These are phyloP conservation scores for Phenoliferia sp. DNA, from an alignment of 1,284 basidiomycete species.

Conservation along the genomic window DNA sequence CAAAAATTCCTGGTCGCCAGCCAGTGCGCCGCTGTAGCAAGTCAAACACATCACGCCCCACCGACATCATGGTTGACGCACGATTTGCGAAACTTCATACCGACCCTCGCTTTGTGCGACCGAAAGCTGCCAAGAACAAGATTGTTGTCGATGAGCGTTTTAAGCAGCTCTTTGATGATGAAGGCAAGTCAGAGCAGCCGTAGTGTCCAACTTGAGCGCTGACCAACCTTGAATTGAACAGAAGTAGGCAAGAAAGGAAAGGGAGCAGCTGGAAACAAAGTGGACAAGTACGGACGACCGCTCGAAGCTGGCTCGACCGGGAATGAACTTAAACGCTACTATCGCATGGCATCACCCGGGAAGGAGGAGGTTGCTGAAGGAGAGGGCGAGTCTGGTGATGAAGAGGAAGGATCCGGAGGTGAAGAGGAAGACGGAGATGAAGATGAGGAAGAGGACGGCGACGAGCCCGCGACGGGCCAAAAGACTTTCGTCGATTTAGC, in stretches of 20 bases:
- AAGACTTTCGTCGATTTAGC: constrained; percentile 69
- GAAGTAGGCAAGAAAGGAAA: neutral
- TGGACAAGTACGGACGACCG: constrained; percentile 88
- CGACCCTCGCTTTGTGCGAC: constrained; percentile 86
- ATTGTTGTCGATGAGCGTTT: constrained; percentile 93
- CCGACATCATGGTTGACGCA: constrained; percentile 50
- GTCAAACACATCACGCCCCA: neutral
- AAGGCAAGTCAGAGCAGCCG: neutral
- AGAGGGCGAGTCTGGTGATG: constrained; percentile 31
- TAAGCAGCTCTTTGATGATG: constrained; percentile 64
- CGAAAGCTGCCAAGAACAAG: constrained; percentile 73
- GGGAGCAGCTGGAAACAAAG: constrained; percentile 50
- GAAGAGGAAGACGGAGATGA: too few relatives aligned
- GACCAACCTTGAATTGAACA: neutral
- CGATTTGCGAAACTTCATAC: constrained; percentile 82
- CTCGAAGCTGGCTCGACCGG: constrained; percentile 63
- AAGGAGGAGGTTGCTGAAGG: constrained; percentile 46
- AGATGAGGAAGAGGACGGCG: constrained; percentile 1
- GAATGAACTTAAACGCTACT: constrained; percentile 76
- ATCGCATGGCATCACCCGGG: constrained; percentile 54
- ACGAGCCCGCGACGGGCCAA: constrained; percentile 31
- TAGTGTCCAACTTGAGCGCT: neutral
- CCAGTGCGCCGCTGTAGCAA: neutral
- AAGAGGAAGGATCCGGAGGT: constrained; percentile 5
- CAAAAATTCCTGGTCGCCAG: too few relatives aligned